Percentiles rank a stretch among this genome's conserved stretches.
These are phyloP conservation scores for Discostella stelligeroides DNA, from an alignment of 108 stramenopile genomes.

Conservation along the genomic window DNA sequence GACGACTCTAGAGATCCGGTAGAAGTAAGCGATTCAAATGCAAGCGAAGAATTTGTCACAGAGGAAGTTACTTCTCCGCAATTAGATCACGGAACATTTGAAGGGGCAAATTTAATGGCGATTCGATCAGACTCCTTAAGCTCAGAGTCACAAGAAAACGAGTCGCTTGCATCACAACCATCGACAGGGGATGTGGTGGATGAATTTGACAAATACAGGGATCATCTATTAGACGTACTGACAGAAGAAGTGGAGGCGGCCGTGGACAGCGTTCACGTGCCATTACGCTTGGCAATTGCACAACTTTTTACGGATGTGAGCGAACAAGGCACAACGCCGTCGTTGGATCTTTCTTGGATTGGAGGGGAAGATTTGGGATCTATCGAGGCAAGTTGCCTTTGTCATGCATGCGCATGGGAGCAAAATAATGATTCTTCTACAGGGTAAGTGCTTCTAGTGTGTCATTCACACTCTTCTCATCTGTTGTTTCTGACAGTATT, in stretches of 20 bases:
- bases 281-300: constrained; percentile 86
- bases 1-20: not conserved
- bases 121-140: constrained; percentile 30
- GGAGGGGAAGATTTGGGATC: constrained; percentile 55
- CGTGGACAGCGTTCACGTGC: constrained; percentile 64
- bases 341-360: constrained; percentile 41
- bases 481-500: not conserved
- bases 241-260: constrained; percentile 65
- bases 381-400: constrained; percentile 81
- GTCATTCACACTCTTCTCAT: too few relatives aligned
- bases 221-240: constrained; percentile 73
- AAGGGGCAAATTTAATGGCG: constrained; percentile 31
- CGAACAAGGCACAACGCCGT: constrained; percentile 21
- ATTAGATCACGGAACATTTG: constrained; percentile 12
- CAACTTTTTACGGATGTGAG: constrained; percentile 67
- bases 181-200: constrained; percentile 29
- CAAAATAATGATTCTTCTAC: constrained; percentile 64
- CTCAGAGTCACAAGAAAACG: constrained; percentile 27
- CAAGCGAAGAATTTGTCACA: not conserved
- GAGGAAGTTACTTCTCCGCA: not conserved
- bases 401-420: constrained; percentile 74
- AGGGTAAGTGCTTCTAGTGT: constrained; percentile 50
- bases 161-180: not conserved
- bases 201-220: constrained; percentile 81
- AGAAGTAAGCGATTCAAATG: not conserved